A percentile compares a stretch with the other conserved stretches of the same genome.
Conservation (phyloP, 169 alveolate genomes). For the Cryptosporidium baileyi region DNA sequence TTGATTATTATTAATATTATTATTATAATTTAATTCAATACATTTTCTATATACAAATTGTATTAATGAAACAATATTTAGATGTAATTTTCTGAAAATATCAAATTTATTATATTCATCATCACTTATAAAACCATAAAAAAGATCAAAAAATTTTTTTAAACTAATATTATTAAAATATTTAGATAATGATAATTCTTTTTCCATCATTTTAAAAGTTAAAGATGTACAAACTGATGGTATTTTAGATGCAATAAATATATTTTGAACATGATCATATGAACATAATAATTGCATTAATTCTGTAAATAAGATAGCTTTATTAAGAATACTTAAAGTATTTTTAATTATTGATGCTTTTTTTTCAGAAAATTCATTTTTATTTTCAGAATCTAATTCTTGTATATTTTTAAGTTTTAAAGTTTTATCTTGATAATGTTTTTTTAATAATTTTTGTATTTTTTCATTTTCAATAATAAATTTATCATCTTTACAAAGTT, state of each 20-base stretch:
- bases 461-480: neutral
- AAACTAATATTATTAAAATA: neutral
- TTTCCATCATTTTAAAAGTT: neutral
- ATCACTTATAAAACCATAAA: neutral
- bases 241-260: neutral
- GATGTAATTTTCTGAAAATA: neutral
- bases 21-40: neutral
- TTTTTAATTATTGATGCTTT: neutral
- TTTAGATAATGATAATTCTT: neutral
- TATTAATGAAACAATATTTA: neutral
- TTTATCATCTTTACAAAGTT: neutral
- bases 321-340: constrained; percentile 9
- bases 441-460: neutral
- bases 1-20: neutral
- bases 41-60: constrained; percentile 1
- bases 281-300: neutral
- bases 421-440: neutral
- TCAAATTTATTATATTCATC: no score
- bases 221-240: neutral
- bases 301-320: neutral
- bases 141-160: neutral
- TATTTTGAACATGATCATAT: neutral
- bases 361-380: neutral
- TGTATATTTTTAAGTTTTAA: neutral
- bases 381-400: neutral